Evolutionary conservation across 345 rosid genomes (phyloP), one percentile per base, ranked within the genome.

Genomic region (Ceriops decandra): DNA sequence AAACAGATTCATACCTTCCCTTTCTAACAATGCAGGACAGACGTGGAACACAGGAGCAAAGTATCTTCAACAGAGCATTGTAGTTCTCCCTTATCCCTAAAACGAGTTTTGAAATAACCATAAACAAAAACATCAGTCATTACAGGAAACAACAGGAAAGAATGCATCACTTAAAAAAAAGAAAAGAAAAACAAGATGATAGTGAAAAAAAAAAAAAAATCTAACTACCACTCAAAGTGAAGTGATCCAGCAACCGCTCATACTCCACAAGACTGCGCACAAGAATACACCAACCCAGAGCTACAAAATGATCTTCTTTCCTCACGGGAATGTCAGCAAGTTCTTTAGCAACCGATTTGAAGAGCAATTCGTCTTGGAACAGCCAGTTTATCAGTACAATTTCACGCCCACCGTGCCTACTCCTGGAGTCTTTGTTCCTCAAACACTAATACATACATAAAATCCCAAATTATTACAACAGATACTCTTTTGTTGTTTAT

Each of bases 251-350:
- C 13, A 49, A 63, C 68, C 49, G 79, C 67, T 86, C 96, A 16
- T 71, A 79, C 67, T 88, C 93, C 69, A 85, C 71, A 67, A 93
- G 82, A 58, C 70, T 47, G 0, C 95, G 89, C 19, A 88, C 85
- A 72, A 93, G 90, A 21, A 75, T 74, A 76, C 97, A 90, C 98
- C 98, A 90, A 27, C 97, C 98, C 72, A 90, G 84, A 47, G 83
- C 81, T 21, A 90, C 42, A 71, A 79, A 87, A 24, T 79, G 90
- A 38, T 93, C 98, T 68, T 85, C 89, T 62, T 85, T 88, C 79
- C 84, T 82, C 22, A 7, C 52, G 63, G 90, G 78, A 57, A 90
- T 73, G 38, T 68, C 70, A 0, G 81, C 77, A 27, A 87, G 89
- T 70, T 75, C 81, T 33, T 21, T 68, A 5, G 88, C 75, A 71